phyloP scores from a whole-genome alignment of 345 rosid species.

The Populus deltoides region DNA sequence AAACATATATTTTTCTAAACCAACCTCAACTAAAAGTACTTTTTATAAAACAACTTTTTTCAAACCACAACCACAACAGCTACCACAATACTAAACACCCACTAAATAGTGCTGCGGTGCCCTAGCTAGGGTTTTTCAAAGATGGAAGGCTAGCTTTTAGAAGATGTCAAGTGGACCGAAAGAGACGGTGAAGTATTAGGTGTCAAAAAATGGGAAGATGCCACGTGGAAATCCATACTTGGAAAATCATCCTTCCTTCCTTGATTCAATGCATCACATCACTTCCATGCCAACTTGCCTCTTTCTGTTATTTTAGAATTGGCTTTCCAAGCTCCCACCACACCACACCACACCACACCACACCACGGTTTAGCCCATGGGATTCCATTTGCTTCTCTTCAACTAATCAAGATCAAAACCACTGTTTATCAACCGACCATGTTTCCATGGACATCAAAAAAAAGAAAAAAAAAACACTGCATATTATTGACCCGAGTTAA shows the following conservation, averaged over 20 bases:
- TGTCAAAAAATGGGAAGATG: not conserved
- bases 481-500: too few species aligned
- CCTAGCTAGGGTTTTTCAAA: not conserved
- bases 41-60: too few species aligned
- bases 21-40: too few species aligned
- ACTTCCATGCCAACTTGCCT: not conserved
- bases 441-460: not conserved
- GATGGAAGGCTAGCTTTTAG: not conserved
- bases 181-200: not conserved
- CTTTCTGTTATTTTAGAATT: not conserved
- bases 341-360: too few species aligned
- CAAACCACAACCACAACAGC: too few species aligned
- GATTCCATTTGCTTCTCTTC: not conserved
- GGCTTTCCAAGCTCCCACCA: too few species aligned
- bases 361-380: too few species aligned
- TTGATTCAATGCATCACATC: not conserved
- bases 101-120: too few species aligned
- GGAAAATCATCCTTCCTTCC: not conserved
- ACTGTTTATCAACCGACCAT: not conserved
- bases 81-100: too few species aligned
- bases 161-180: constrained; percentile 1
- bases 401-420: not conserved
- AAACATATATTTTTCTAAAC: too few species aligned
- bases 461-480: too few species aligned
- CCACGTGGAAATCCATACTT: not conserved